Evolutionary conservation across 2,329 filamentous ascomycete species (phyloP), one percentile per base, ranked within the genome.

Genomic region (Zymoseptoria brevis): DNA sequence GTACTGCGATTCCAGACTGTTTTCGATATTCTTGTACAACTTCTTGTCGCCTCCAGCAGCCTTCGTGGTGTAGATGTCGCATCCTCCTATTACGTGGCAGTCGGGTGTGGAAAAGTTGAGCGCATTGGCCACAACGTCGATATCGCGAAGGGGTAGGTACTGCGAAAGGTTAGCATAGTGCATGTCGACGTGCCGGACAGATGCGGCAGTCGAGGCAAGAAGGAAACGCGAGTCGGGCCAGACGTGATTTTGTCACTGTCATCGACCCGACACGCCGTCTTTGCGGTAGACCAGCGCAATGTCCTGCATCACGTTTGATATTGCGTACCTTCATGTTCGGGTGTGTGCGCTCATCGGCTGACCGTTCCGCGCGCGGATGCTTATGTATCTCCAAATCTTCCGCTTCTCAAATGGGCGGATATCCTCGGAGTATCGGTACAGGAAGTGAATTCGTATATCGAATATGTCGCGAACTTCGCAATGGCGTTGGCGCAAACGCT

Each of bases 1-100:
- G 80, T 97, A 91, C 74, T 96, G 90, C 45, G 89, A 88, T 74
- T 95, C 91, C 60, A 99, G 84, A 29, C 89, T 91, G 71, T 89
- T 86, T 73, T 96, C 92, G 71, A 99, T 97, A 72, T 87, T 89
- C 76, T 92, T 95, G 80, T 96, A 96, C 8, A 99, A 81, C 73
- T 97, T 97, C 83, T 96, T 96, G 74, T 99, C 94, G 64, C 87
- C 87, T 52, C 92, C 91, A 57, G 93, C 91, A 29, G 94, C 92
- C 76, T 99, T 99, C 24, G 92, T 96, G 8, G 93, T 97, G 80
- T 96, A 99, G 19, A 97, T 82, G 75, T 99, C 94, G 80, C 93
- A 97, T 65, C 90, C 89, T 68, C 94, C 94, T 26, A 91, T 87
- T 61, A 99, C 88, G 67, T 93, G 89, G 72, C 90, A 92, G 73